Conservation (phyloP, 73 alveolate genomes). For the Durusdinium trenchii region DNA sequence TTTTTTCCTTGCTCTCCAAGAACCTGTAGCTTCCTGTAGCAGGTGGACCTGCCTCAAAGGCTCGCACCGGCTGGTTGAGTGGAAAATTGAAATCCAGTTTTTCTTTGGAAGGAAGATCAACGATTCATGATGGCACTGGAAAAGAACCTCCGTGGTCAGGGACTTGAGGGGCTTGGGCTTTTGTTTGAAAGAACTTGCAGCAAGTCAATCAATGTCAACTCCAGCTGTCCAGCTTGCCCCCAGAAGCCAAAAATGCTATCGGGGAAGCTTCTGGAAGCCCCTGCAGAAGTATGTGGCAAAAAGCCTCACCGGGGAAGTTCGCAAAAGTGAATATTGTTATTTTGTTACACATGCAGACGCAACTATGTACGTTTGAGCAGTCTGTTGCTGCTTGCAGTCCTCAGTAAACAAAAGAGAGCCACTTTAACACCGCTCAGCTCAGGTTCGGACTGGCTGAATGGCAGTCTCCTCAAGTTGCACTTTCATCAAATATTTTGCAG, state of each 20-base stretch:
- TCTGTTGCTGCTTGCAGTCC: too few species aligned
- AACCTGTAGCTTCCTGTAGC: neutral
- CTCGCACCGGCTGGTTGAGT: neutral
- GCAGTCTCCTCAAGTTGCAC: neutral
- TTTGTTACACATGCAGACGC: too few species aligned
- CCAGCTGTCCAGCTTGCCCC: neutral
- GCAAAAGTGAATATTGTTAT: too few species aligned
- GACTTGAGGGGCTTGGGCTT: too few species aligned
- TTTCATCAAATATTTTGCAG: too few species aligned
- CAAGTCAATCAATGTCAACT: neutral
- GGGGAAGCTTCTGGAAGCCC: neutral
- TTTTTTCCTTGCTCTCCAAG: neutral
- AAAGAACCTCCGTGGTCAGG: neutral
- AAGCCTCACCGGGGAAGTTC: neutral
- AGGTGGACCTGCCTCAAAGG: slow-evolving; percentile 37
- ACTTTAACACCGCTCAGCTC: too few species aligned
- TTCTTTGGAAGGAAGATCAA: neutral
- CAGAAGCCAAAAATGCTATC: neutral
- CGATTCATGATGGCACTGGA: neutral
- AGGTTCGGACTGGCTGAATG: neutral
- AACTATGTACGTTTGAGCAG: too few species aligned
- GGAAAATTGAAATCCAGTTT: neutral
- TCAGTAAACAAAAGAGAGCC: too few species aligned
- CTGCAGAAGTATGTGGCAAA: neutral
- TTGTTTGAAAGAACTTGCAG: neutral